These are phyloP conservation scores for Metschnikowia rubicola DNA, from an alignment of 805 yeast species.

Conservation along the genomic window DNA sequence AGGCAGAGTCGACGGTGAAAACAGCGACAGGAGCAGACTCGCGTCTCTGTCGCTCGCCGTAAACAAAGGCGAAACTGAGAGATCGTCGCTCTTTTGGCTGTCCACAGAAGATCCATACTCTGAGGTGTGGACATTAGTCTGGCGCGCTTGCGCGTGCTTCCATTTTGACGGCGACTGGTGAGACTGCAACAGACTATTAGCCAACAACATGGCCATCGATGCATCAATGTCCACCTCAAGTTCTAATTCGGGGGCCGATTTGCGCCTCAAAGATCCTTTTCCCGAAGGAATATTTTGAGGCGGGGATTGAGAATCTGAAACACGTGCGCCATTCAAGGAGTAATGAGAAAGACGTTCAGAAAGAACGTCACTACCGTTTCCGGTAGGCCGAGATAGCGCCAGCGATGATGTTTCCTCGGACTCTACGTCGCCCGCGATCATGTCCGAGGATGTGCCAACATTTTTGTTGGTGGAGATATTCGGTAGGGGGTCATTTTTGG, in stretches of 20 bases:
- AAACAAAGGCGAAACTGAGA: slow-evolving; percentile 34
- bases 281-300: slow-evolving; percentile 13
- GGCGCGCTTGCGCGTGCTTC: not conserved
- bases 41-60: slow-evolving; percentile 31
- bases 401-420: slow-evolving; percentile 39
- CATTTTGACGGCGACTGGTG: slow-evolving; percentile 6
- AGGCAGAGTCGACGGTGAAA: slow-evolving; percentile 20
- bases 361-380: slow-evolving; percentile 18
- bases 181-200: slow-evolving; percentile 5
- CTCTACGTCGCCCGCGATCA: slow-evolving; percentile 35
- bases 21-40: slow-evolving; percentile 38
- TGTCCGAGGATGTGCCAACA: slow-evolving; percentile 23
- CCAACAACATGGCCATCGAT: slow-evolving; percentile 42
- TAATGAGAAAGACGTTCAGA: slow-evolving; percentile 3
- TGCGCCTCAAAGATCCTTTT: slow-evolving; percentile 9
- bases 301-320: slow-evolving; percentile 4
- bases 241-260: slow-evolving; percentile 8
- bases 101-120: slow-evolving; percentile 39
- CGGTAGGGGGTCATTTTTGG: slow-evolving; percentile 49
- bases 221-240: slow-evolving; percentile 43
- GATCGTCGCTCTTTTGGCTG: slow-evolving; percentile 35
- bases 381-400: slow-evolving; percentile 39
- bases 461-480: slow-evolving; percentile 30
- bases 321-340: not conserved
- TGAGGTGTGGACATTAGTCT: not conserved